Evolutionary conservation across 2,329 filamentous ascomycete genomes (phyloP), one percentile per base, ranked within the genome.

Genomic region (Podosphaera xanthii): DNA sequence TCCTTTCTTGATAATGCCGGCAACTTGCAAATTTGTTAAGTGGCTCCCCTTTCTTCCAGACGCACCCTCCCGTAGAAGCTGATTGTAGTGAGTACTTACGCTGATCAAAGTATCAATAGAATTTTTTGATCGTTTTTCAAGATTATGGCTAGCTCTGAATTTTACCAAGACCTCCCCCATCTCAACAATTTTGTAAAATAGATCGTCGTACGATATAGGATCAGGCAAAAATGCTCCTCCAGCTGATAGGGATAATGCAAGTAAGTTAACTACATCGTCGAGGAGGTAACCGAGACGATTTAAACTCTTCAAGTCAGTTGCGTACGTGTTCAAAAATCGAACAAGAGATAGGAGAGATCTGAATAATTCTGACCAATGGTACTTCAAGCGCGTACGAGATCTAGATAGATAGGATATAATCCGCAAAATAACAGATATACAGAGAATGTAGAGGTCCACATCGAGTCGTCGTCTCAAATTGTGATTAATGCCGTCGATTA

Each of bases 121-220:
- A 71, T 78, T 86, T 53, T 77, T 80, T 31, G 75, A 71, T 53
- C 80, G 71, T 61, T 76, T 78, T 1, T 72, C 73, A 14, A 84
- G 71, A 3, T 74, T 72, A 70, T 92, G 97, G 8, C 80, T 83
- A 62, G 89, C 81, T 48, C 87, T 81, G 72, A 97, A 95, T 67
- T 87, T 88, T 38, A 77, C 74, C 31, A 97, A 77, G 10, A 87
- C 78, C 56, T 94, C 87, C 9, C 90, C 88, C 1, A 84, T 86
- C 71, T 98, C 92, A 34, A 97, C 89, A 1, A 97, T 79, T 72
- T 98, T 98, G 79, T 98, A 98, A 73, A 98, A 97, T 0, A 98
- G 76, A 67, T 98, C 92, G 66, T 98, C 92, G 70, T 97, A 97
- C 1, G 87, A 83, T 22, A 86, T 80, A 0, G 89, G 83, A 36